Base-by-base conservation (phyloP, 768 basidiomycete species). In the Amanita rimosa region DNA sequence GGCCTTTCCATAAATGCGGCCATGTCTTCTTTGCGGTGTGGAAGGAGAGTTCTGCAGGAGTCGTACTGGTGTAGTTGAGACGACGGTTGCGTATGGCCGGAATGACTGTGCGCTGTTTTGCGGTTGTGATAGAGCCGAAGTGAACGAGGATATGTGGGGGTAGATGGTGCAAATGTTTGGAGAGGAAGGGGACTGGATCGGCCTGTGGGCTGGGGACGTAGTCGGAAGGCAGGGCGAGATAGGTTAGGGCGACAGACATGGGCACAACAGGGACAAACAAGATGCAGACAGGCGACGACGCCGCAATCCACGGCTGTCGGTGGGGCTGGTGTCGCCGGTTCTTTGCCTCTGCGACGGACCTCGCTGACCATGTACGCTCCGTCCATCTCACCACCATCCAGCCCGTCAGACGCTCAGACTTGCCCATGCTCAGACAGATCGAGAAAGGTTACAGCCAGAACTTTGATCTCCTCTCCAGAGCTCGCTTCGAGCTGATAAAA, bases 1-100 rank as follows among this genome's bases (percentile, higher is more conserved):
- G 62, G 1, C 82, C 80, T 29, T 74, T 68, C 81, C 85, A 90
- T 10, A 90, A 63, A 19, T 68, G 58, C 6, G 85, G 81, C 85
- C 88, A 90, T 21, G 62, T 66, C 26, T 61, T 69, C 39, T 67
- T 70, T 5, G 82, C 87, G 21, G 64, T 57, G 3, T 63, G 62
- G 56, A 83, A 78, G 14, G 61, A 61, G 3, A 91, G 67, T 52
- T 81, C 74, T 3, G 66, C 61, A 16, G 86, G 83, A 44, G 68
- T 64, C 13, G 70, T 72, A 37, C 69, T 69, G 17, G 70, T 67
- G 63, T 81, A 89, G 55, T 72, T 75, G 17, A 85, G 67, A 7
- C 88, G 75, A 42, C 88, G 70, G 61, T 91, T 92, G 33, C 87
- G 74, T 48, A 92, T 82, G 16, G 64, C 60, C 9, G 80, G 65